phyloP scores from a whole-genome alignment of 306 rosid species.

The Geum urbanum region DNA sequence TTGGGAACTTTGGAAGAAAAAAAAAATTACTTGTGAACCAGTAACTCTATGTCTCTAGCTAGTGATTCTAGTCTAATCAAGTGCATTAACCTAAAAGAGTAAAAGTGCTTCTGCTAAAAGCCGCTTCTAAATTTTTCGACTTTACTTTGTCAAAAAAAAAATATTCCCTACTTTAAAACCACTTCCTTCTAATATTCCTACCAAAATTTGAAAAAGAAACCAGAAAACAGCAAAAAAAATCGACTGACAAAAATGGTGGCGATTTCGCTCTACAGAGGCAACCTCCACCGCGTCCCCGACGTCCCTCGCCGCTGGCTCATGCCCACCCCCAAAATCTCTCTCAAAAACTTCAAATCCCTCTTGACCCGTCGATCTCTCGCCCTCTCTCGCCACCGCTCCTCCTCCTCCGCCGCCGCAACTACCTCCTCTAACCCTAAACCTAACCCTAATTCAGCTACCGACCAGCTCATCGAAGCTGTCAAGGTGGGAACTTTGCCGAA shows the following conservation, averaged over 20 bases:
- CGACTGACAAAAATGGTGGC: conserved; percentile 53
- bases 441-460: not conserved
- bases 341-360: conserved; percentile 69
- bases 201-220: not conserved
- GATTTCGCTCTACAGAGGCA: conserved; percentile 90
- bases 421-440: conserved; percentile 32
- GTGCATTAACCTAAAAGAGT: too few relatives aligned
- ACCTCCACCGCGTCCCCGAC: conserved; percentile 76
- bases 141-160: too few relatives aligned
- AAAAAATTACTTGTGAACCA: too few relatives aligned
- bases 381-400: conserved; percentile 48
- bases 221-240: conserved; percentile 5
- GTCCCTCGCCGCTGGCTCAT: conserved; percentile 81
- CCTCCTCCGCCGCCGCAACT: conserved; percentile 22
- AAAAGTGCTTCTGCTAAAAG: not conserved
- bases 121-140: not conserved
- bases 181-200: not conserved
- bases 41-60: too few relatives aligned
- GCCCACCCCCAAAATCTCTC: conserved; percentile 69
- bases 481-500: conserved; percentile 15
- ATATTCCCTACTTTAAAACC: too few relatives aligned
- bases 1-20: too few relatives aligned
- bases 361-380: conserved; percentile 72
- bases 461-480: conserved; percentile 18
- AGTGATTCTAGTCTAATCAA: too few relatives aligned